Evolutionary conservation across 345 rosid genomes (phyloP).

Genomic region (Murraya koenigii): DNA sequence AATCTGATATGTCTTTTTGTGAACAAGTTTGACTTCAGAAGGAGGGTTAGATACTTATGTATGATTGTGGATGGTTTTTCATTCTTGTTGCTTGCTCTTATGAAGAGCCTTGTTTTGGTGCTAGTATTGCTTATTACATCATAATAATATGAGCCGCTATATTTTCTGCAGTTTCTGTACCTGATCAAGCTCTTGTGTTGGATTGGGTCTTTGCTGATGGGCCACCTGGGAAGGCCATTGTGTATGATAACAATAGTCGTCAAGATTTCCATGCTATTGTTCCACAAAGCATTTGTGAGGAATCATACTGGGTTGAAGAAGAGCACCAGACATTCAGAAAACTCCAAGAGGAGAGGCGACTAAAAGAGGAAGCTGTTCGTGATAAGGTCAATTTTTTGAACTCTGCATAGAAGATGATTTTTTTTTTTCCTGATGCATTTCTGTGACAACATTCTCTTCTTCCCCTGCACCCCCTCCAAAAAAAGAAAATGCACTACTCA

Average conservation of each 20-base stretch:
- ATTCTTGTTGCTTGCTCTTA: background rate
- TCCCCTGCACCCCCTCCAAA: no score
- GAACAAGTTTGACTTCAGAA: background rate
- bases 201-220: constrained; percentile 97
- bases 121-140: background rate
- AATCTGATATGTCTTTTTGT: background rate
- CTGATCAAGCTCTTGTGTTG: constrained; percentile 58
- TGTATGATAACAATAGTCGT: constrained; percentile 67
- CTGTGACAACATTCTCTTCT: background rate
- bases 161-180: constrained; percentile 65
- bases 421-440: background rate
- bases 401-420: background rate
- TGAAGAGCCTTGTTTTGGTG: background rate
- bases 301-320: constrained; percentile 72
- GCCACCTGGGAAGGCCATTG: constrained; percentile 59
- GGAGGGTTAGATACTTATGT: background rate
- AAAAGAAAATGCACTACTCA: background rate
- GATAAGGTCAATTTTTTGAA: constrained; percentile 51
- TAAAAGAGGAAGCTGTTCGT: constrained; percentile 67
- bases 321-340: constrained; percentile 53
- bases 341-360: constrained; percentile 68
- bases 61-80: background rate
- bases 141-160: constrained; percentile 6
- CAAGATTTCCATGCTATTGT: constrained; percentile 81
- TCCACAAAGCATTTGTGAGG: constrained; percentile 47